phyloP scores from a whole-genome alignment of 176 grass and related monocot genomes.

The bread wheat (Triticum aestivum) region IWGSC_CS_RefSeq_v2.1 NC_057813.1:337466829-337467328 shows the following conservation, averaged over 20 bases:
- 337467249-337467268: constrained; percentile 99
- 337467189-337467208: constrained; percentile 6
- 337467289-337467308: constrained; percentile 97
- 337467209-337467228: constrained; percentile 78
- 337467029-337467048: constrained; percentile 98
- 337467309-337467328: constrained; percentile 99
- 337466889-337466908: constrained; percentile 77
- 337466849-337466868: constrained; percentile 69
- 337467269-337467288: constrained; percentile 99
- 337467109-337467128: constrained; percentile 6
- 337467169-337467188: neutral
- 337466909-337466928: constrained; percentile 99
- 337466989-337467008: constrained; percentile 89
- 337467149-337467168: constrained; percentile 9
- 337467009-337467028: constrained; percentile 88
- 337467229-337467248: constrained; percentile 94
- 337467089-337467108: constrained; percentile 73
- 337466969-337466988: constrained; percentile 96
- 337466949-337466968: constrained; percentile 84
- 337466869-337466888: constrained; percentile 85
- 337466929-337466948: constrained; percentile 97
- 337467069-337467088: constrained; percentile 97
- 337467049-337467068: constrained; percentile 97
- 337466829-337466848: constrained; percentile 6
- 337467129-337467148: neutral